A percentile compares a stretch with the other conserved stretches of the same genome.
Conservation (phyloP, 2,329 filamentous ascomycete species). For the Colletotrichum sp. region DNA sequence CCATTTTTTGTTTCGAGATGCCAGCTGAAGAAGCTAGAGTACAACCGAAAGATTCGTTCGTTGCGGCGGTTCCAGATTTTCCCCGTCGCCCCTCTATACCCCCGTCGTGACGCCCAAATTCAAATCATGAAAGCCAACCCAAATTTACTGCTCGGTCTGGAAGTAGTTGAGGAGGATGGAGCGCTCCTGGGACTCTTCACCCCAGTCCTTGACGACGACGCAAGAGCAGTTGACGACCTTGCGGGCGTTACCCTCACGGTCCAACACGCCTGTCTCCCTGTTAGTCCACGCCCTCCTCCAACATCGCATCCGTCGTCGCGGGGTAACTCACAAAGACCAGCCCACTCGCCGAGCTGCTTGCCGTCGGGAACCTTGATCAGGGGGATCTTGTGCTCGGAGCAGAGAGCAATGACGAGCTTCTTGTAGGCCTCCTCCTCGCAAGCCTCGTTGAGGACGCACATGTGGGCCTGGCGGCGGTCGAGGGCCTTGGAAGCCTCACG, state of each 20-base stretch:
- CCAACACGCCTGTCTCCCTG: slow-evolving; percentile 77
- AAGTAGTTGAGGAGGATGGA: slow-evolving; percentile 99
- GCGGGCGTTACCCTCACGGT: slow-evolving; percentile 98
- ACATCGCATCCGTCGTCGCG: neutral
- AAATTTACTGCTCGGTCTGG: slow-evolving; percentile 80
- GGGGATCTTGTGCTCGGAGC: slow-evolving; percentile 99
- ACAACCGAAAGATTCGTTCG: slow-evolving; percentile 41
- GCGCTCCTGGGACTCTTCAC: slow-evolving; percentile 99
- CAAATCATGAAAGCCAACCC: slow-evolving; percentile 27
- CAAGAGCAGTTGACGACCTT: slow-evolving; percentile 99
- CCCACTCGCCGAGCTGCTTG: slow-evolving; percentile 99
- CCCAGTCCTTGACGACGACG: slow-evolving; percentile 99
- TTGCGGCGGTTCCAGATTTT: slow-evolving; percentile 13
- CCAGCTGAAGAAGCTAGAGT: slow-evolving; percentile 53
- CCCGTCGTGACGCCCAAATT: slow-evolving; percentile 33
- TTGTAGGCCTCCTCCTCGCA: slow-evolving; percentile 99
- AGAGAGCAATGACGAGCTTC: slow-evolving; percentile 99
- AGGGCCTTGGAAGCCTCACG: slow-evolving; percentile 99
- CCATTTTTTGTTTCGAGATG: slow-evolving; percentile 40
- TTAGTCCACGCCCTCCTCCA: slow-evolving; percentile 30
- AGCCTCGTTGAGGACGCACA: slow-evolving; percentile 99
- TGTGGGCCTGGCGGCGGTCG: slow-evolving; percentile 97
- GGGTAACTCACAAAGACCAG: slow-evolving; percentile 88
- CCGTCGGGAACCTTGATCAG: slow-evolving; percentile 99
- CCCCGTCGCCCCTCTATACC: slow-evolving; percentile 19